Conservation (phyloP, 495 filamentous ascomycete species). For the Geopyxis carbonaria region DNA sequence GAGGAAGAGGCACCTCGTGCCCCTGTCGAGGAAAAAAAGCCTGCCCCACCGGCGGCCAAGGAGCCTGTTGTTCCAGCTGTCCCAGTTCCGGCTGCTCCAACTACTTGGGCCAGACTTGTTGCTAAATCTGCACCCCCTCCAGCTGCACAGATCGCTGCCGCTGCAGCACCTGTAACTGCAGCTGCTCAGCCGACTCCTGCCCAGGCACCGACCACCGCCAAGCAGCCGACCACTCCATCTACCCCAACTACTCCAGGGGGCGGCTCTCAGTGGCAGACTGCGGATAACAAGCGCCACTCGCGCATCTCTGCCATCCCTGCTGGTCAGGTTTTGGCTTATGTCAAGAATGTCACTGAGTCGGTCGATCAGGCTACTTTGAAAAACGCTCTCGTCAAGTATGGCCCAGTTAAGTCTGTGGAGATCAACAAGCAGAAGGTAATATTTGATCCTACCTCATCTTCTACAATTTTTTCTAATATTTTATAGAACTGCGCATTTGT, state of each 20-base stretch:
- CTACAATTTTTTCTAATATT: slow-evolving; percentile 20
- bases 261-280: slow-evolving; percentile 18
- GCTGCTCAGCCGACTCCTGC: slow-evolving; percentile 17
- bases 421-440: slow-evolving; percentile 78
- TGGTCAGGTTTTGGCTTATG: slow-evolving; percentile 55
- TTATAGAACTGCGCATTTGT: slow-evolving; percentile 86
- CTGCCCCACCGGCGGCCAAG: slow-evolving; percentile 38
- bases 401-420: slow-evolving; percentile 71
- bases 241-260: slow-evolving; percentile 11
- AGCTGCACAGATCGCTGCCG: slow-evolving; percentile 28
- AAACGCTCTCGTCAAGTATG: slow-evolving; percentile 48
- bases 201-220: slow-evolving; percentile 1
- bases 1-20: slow-evolving; percentile 25
- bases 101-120: slow-evolving; percentile 82
- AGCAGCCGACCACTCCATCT: slow-evolving; percentile 5
- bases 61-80: slow-evolving; percentile 25
- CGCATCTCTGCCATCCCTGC: slow-evolving; percentile 26
- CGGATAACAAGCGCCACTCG: slow-evolving; percentile 19
- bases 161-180: slow-evolving; percentile 30
- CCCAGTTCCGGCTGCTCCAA: slow-evolving; percentile 39
- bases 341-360: slow-evolving; percentile 84
- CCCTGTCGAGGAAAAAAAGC: slow-evolving; percentile 34
- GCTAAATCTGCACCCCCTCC: slow-evolving; percentile 31
- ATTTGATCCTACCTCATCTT: slow-evolving; percentile 1
- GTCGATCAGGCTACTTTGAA: slow-evolving; percentile 52